Conservation (phyloP, 345 rosid genomes). For the Cardamine resedifolia region DNA sequence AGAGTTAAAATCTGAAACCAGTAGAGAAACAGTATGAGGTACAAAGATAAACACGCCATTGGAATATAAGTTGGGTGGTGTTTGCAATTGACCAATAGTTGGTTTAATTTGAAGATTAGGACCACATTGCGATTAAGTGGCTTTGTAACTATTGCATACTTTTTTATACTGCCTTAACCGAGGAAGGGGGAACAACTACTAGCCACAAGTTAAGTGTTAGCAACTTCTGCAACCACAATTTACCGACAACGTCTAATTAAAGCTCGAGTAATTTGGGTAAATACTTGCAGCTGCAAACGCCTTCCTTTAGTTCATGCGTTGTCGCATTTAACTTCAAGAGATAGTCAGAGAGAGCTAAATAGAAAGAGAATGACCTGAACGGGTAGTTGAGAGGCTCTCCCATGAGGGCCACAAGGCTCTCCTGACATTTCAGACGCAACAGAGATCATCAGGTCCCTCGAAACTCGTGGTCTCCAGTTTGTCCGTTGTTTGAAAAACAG, state of each 20-base stretch:
- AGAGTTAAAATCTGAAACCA: slow-evolving; percentile 81
- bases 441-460: slow-evolving; percentile 90
- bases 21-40: slow-evolving; percentile 29
- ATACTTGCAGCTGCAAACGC: slow-evolving; percentile 1
- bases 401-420: slow-evolving; percentile 60
- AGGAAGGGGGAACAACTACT: slow-evolving; percentile 4
- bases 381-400: slow-evolving; percentile 73
- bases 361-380: slow-evolving; percentile 63
- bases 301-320: neutral
- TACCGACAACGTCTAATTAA: neutral
- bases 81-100: neutral
- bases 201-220: slow-evolving; percentile 14
- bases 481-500: slow-evolving; percentile 88
- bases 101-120: neutral
- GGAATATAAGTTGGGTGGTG: neutral
- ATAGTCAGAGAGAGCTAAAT: slow-evolving; percentile 3
- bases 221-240: slow-evolving; percentile 6
- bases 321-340: slow-evolving; percentile 4
- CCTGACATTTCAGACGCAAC: slow-evolving; percentile 79
- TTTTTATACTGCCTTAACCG: neutral
- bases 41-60: neutral
- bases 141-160: neutral
- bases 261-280: slow-evolving; percentile 4
- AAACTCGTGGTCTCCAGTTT: slow-evolving; percentile 75
- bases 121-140: neutral